A percentile compares a stretch with the other conserved stretches of the same genome.
phyloP scores from a whole-genome alignment of 1,284 basidiomycete genomes.

The Trametes pubescens region DNA sequence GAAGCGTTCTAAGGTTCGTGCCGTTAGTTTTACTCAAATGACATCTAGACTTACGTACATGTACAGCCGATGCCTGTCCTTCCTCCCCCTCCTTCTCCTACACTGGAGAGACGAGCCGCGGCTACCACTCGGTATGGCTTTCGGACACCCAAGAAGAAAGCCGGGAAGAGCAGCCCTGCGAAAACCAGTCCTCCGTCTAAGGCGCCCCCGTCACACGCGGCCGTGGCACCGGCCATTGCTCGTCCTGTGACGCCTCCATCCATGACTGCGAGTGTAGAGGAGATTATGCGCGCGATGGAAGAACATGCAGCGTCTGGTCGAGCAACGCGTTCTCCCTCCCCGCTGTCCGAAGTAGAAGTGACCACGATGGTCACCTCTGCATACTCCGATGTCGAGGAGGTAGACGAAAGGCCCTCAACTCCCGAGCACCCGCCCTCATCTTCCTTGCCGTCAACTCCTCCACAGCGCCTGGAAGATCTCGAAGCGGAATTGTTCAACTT shows the following conservation, averaged over 20 bases:
- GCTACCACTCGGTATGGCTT: slow-evolving; percentile 23
- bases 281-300: slow-evolving; percentile 42
- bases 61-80: slow-evolving; percentile 43
- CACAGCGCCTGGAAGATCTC: slow-evolving; percentile 17
- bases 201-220: slow-evolving; percentile 38
- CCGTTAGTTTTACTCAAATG: background rate
- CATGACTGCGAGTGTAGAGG: slow-evolving; percentile 42
- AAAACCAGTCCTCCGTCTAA: slow-evolving; percentile 39
- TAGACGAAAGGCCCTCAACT: slow-evolving; percentile 14
- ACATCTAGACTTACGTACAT: background rate
- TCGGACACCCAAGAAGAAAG: slow-evolving; percentile 8
- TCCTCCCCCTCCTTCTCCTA: slow-evolving; percentile 57
- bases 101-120: slow-evolving; percentile 47
- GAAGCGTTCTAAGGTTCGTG: slow-evolving; percentile 28
- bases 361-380: slow-evolving; percentile 21
- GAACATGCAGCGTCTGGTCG: slow-evolving; percentile 41
- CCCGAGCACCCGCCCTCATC: slow-evolving; percentile 17
- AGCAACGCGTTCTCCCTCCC: slow-evolving; percentile 68
- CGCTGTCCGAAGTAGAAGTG: slow-evolving; percentile 70
- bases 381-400: slow-evolving; percentile 11
- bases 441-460: slow-evolving; percentile 21
- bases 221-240: slow-evolving; percentile 30
- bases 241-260: slow-evolving; percentile 34
- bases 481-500: slow-evolving; percentile 30
- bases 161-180: background rate